These are phyloP conservation scores for Trichoderma virens DNA, from an alignment of 495 filamentous ascomycete species.

Conservation along the genomic window DNA sequence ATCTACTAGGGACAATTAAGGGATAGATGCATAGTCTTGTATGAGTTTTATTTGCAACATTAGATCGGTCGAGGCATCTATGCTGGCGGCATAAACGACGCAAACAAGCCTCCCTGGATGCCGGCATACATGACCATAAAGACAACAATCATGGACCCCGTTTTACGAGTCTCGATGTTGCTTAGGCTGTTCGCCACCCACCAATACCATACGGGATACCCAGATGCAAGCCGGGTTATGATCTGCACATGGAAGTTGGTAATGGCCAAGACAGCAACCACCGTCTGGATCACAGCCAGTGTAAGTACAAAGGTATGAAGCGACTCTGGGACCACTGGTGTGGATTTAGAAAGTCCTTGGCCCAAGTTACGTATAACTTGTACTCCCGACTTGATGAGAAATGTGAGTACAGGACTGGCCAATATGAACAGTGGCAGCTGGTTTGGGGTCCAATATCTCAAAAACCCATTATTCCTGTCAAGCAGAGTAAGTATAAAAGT, in stretches of 20 bases:
- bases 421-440: conserved; percentile 87
- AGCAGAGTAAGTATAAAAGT: conserved; percentile 12
- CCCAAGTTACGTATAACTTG: neutral
- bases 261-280: conserved; percentile 63
- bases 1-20: no score
- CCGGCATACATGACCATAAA: conserved; percentile 75
- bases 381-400: conserved; percentile 37
- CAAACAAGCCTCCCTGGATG: conserved; percentile 74
- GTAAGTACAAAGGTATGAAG: conserved; percentile 30
- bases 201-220: conserved; percentile 86
- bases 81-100: conserved; percentile 94
- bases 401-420: conserved; percentile 66
- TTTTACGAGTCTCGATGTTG: conserved; percentile 18
- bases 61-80: conserved; percentile 20
- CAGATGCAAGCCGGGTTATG: conserved; percentile 79
- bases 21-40: no score
- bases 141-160: conserved; percentile 25
- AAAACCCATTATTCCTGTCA: conserved; percentile 71
- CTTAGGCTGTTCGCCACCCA: conserved; percentile 50
- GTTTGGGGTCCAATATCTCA: conserved; percentile 81
- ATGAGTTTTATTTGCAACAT: neutral
- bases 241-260: conserved; percentile 89
- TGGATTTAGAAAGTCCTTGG: neutral
- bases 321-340: neutral
- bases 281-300: conserved; percentile 63